Base-by-base conservation (phyloP, 1,284 basidiomycete species). In the Pyrrhoderma lamaoense region DNA sequence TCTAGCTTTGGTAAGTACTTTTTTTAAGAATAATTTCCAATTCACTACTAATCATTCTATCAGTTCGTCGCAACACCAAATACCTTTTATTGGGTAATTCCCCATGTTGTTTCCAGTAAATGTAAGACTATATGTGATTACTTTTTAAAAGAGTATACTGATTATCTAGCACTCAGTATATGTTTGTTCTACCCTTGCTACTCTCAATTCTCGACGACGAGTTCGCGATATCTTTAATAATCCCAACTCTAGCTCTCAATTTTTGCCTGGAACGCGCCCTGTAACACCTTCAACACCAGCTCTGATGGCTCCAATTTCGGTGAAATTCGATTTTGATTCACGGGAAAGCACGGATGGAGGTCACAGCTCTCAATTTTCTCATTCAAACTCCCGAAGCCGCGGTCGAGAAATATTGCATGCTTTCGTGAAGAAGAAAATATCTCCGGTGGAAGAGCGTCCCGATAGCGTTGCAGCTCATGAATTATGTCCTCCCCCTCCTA, bases 91-190 rank as follows among this genome's bases (percentile, higher is more conserved):
- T 49, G 48, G 48, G 16, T 49, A 9, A 34, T 42, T 5, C 48
- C 39, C 2, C 39, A 42, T 4, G 39, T 42, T 14, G 23, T 49
- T 25, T 49, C 48, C 18, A 49, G 48, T 38, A 49, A 49, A 49
- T 40, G 48, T 49, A 16, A 42, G 47, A 25, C 14, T 21, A 49
- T 3, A n/a, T 42, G n/a, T 39, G 14, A 18, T 2, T 3, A 2
- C 4, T 7, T 4, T 21, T 14, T 34, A 21, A 4, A 3, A 7
- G 13, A 8, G 19, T 22, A 19, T 16, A 14, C 16, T 49, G 3
- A 25, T n/a, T 13, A 49, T 25, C 42, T 16, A 42, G 42, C n/a
- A 49, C 18, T 42, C 38, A 8, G 23, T 49, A 16, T 38, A 42
- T 21, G 39, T 25, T 8, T 44, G 16, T 19, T 44, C 42, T 9